These are phyloP conservation scores for Hymenoscyphus scutula DNA, from an alignment of 2,329 filamentous ascomycete species.

Conservation along the genomic window DNA sequence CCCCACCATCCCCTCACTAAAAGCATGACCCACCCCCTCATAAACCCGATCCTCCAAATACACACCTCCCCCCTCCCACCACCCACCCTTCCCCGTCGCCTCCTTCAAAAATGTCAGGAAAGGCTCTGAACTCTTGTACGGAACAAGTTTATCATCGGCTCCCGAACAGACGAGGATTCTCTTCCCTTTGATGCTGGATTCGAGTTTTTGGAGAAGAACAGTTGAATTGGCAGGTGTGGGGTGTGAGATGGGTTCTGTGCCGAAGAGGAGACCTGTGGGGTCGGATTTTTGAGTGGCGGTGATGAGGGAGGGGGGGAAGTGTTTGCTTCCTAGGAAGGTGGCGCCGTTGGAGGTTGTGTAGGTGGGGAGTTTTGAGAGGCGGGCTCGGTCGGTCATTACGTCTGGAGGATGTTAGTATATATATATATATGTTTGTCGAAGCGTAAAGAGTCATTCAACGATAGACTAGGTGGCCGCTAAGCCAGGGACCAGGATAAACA, in stretches of 20 bases:
- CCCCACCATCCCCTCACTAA: constrained; percentile 62
- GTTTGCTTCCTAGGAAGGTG: constrained; percentile 70
- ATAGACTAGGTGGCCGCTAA: background rate
- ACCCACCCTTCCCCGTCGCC: constrained; percentile 43
- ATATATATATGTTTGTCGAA: background rate
- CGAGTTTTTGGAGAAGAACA: constrained; percentile 46
- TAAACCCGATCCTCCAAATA: constrained; percentile 66
- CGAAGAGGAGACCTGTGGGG: constrained; percentile 72
- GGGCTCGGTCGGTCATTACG: constrained; percentile 78
- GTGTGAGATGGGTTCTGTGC: constrained; percentile 40
- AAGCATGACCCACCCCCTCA: constrained; percentile 66
- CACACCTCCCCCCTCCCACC: constrained; percentile 55
- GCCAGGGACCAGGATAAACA: too few relatives aligned
- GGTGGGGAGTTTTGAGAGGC: constrained; percentile 61
- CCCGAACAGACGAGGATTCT: constrained; percentile 64
- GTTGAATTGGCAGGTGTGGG: constrained; percentile 41
- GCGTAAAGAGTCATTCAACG: background rate
- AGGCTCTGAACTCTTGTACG: constrained; percentile 57
- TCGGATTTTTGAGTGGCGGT: constrained; percentile 64
- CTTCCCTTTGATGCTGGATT: constrained; percentile 57
- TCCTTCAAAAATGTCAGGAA: constrained; percentile 62
- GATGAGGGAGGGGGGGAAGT: constrained; percentile 72
- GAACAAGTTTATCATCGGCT: constrained; percentile 68
- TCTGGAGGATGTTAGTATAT: constrained; percentile 23
- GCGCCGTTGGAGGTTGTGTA: constrained; percentile 57